Conservation (phyloP, 2,329 filamentous ascomycete genomes). For the Penicillium sp. region DNA sequence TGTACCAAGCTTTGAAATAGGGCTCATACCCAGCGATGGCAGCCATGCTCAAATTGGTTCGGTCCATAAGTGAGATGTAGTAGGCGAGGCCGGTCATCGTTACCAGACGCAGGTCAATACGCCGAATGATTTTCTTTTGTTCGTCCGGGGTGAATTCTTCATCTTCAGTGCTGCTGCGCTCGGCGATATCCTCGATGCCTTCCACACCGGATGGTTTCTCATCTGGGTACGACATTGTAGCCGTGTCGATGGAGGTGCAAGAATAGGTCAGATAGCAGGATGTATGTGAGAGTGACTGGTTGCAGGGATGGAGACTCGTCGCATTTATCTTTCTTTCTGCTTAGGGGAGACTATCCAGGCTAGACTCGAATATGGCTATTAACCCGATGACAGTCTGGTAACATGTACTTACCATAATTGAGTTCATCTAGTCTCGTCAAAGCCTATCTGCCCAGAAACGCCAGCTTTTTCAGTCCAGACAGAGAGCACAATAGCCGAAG, state of each 20-base stretch:
- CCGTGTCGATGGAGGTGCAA: background rate
- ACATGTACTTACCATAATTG: background rate
- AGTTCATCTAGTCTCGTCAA: background rate
- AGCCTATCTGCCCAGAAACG: background rate
- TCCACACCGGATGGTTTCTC: conserved; percentile 16
- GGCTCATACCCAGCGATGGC: conserved; percentile 60
- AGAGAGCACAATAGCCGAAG: background rate
- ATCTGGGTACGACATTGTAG: conserved; percentile 9
- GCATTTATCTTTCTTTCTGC: background rate
- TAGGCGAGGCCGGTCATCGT: conserved; percentile 63
- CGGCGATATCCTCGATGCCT: conserved; percentile 18
- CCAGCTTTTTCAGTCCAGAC: background rate
- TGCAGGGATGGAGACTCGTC: background rate
- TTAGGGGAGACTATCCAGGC: background rate
- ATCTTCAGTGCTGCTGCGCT: conserved; percentile 5
- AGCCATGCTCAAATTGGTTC: conserved; percentile 64
- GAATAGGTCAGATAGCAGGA: too few species aligned
- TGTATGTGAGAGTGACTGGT: too few species aligned
- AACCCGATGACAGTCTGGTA: background rate
- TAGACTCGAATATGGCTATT: background rate
- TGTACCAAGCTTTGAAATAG: background rate
- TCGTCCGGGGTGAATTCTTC: conserved; percentile 44
- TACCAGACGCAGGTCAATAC: conserved; percentile 64
- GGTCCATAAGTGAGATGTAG: conserved; percentile 71
- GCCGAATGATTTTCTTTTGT: conserved; percentile 62